phyloP scores from a whole-genome alignment of 139 green algal genomes.

The Chlorella sp. region DNA sequence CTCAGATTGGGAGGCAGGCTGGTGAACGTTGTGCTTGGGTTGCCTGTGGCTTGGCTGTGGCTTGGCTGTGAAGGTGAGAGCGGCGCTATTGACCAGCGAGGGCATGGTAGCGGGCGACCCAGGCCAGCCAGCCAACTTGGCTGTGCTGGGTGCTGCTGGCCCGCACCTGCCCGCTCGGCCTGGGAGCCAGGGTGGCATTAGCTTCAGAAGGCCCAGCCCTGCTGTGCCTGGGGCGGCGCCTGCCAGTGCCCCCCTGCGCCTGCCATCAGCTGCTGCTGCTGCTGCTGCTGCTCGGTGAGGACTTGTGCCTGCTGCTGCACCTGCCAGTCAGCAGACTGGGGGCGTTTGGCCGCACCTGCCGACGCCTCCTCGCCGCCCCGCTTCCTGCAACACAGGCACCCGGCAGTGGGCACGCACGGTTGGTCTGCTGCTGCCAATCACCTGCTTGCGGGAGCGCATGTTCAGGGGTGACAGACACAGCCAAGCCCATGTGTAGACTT shows the following conservation, averaged over 20 bases:
- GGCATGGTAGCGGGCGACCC: neutral
- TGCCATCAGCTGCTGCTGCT: neutral
- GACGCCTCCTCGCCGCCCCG: neutral
- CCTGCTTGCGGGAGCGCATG: neutral
- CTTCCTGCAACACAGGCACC: slow-evolving; percentile 4
- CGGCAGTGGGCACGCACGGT: too few relatives aligned
- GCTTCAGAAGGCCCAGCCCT: slow-evolving; percentile 3
- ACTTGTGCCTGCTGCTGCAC: neutral
- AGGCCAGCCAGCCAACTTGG: neutral
- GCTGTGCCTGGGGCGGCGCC: neutral
- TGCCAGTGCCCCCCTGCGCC: neutral
- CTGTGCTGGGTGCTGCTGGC: neutral
- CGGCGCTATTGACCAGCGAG: neutral
- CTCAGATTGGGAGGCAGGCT: too few relatives aligned
- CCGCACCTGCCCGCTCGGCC: too few relatives aligned
- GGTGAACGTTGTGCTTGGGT: too few relatives aligned
- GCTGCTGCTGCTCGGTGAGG: neutral
- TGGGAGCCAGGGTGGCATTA: too few relatives aligned
- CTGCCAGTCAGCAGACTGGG: slow-evolving; percentile 4
- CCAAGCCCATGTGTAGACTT: neutral
- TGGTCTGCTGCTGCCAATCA: neutral
- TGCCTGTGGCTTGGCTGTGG: too few relatives aligned
- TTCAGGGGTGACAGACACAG: too few relatives aligned
- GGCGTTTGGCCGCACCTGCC: neutral
- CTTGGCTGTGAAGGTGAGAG: too few relatives aligned